A percentile compares a stretch with the other conserved stretches of the same genome.
These are phyloP conservation scores for Coemansia sp. DNA, from an alignment of 192 early-diverging fungal species.

Conservation along the genomic window DNA sequence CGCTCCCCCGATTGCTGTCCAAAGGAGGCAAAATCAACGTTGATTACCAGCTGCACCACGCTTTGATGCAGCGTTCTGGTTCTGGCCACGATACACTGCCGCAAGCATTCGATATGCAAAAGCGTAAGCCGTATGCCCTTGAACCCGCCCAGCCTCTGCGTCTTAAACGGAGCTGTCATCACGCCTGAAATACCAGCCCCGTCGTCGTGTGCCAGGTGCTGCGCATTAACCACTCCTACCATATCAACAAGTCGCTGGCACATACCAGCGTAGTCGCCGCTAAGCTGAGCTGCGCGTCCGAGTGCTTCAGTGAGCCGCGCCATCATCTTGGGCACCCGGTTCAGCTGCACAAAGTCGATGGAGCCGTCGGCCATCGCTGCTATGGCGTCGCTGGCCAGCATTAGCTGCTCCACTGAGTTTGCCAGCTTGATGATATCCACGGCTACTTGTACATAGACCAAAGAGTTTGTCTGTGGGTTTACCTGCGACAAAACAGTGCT, in stretches of 20 bases:
- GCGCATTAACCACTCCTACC: conserved; percentile 22
- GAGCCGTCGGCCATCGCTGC: neutral
- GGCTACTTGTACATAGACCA: conserved; percentile 29
- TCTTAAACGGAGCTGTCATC: neutral
- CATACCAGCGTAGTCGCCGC: conserved; percentile 4
- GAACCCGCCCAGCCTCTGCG: conserved; percentile 8
- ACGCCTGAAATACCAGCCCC: neutral
- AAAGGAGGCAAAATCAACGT: conserved; percentile 25
- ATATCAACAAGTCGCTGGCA: conserved; percentile 20
- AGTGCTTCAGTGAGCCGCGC: conserved; percentile 21
- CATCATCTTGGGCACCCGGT: conserved; percentile 20
- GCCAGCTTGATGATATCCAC: conserved; percentile 31
- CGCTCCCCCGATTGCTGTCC: conserved; percentile 15
- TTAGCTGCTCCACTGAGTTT: conserved; percentile 10
- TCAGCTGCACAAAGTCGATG: conserved; percentile 20
- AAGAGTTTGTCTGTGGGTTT: conserved; percentile 1
- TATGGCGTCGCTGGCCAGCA: conserved; percentile 11
- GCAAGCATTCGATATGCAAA: conserved; percentile 44
- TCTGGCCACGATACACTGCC: conserved; percentile 33
- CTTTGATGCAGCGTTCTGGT: conserved; percentile 22
- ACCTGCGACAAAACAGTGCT: neutral
- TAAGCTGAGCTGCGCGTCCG: neutral
- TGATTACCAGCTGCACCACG: conserved; percentile 9
- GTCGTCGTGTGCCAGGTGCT: conserved; percentile 15
- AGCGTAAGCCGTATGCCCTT: conserved; percentile 39